Conservation (phyloP, 2,329 filamentous ascomycete genomes). For the Beauveria bassiana region DNA sequence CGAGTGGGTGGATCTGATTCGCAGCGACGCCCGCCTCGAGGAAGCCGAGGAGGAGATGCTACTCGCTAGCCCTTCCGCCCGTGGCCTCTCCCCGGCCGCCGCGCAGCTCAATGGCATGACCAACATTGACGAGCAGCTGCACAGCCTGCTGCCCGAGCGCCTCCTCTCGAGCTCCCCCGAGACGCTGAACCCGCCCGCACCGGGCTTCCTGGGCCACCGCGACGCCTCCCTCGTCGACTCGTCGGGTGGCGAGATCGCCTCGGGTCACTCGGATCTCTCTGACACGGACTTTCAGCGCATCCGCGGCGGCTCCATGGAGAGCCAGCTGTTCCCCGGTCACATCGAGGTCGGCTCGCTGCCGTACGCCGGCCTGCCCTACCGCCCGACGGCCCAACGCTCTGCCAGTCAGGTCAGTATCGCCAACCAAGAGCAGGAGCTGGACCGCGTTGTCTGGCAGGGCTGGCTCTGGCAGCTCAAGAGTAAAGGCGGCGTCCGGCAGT, state of each 20-base stretch:
- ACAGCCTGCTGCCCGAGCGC: constrained; percentile 30
- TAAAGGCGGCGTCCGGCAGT: constrained; percentile 76
- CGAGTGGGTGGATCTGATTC: constrained; percentile 79
- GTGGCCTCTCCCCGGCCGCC: constrained; percentile 33
- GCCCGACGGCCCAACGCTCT: constrained; percentile 37
- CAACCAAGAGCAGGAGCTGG: constrained; percentile 57
- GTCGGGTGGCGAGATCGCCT: constrained; percentile 61
- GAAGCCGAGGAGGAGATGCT: constrained; percentile 83
- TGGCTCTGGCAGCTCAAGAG: constrained; percentile 80
- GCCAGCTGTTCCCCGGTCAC: constrained; percentile 28
- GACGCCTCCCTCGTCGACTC: constrained; percentile 57
- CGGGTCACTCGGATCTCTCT: constrained; percentile 74
- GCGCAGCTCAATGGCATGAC: constrained; percentile 13
- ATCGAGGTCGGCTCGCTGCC: constrained; percentile 13
- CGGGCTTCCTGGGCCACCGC: constrained; percentile 29
- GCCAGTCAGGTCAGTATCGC: constrained; percentile 55
- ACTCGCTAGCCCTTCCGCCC: constrained; percentile 56
- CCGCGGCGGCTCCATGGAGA: constrained; percentile 46
- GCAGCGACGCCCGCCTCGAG: constrained; percentile 72
- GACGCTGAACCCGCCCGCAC: constrained; percentile 30
- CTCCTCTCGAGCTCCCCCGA: constrained; percentile 55
- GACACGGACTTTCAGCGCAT: constrained; percentile 51
- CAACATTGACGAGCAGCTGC: constrained; percentile 14
- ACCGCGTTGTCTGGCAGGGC: constrained; percentile 90
- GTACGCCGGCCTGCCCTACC: constrained; percentile 2